Evolutionary conservation across 2,329 filamentous ascomycete genomes (phyloP).

Genomic region (Tolypocladium album): DNA sequence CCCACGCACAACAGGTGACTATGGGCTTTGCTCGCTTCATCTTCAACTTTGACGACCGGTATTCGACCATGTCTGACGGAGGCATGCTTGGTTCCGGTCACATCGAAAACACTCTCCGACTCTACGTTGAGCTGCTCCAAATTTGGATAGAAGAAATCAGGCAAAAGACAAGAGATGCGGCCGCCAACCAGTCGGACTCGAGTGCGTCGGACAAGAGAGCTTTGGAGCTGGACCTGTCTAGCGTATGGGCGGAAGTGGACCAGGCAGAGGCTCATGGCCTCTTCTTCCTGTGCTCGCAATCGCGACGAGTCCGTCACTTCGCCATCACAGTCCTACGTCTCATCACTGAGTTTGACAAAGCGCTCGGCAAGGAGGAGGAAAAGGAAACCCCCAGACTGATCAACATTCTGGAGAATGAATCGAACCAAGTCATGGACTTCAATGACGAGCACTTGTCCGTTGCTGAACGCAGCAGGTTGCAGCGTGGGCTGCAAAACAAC

Average conservation of each 20-base stretch:
- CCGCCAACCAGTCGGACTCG: conserved; percentile 53
- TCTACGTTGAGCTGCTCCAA: conserved; percentile 87
- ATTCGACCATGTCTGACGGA: conserved; percentile 95
- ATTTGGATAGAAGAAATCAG: conserved; percentile 98
- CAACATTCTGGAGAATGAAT: conserved; percentile 83
- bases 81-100: conserved; percentile 90
- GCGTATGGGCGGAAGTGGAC: conserved; percentile 86
- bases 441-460: conserved; percentile 87
- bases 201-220: conserved; percentile 57
- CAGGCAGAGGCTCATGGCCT: conserved; percentile 93
- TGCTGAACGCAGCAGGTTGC: conserved; percentile 82
- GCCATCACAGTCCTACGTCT: conserved; percentile 86
- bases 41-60: conserved; percentile 95
- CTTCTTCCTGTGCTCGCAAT: conserved; percentile 96
- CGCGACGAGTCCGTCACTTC: conserved; percentile 75
- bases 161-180: conserved; percentile 67
- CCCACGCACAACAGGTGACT: conserved; percentile 87
- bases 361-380: conserved; percentile 62
- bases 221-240: conserved; percentile 73
- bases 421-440: conserved; percentile 78
- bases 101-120: conserved; percentile 83
- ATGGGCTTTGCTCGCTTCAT: conserved; percentile 97
- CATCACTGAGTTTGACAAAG: conserved; percentile 87
- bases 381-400: conserved; percentile 68
- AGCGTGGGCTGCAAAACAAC: conserved; percentile 78